These are phyloP conservation scores for Bacidia gigantensis DNA, from an alignment of 495 filamentous ascomycete species.

Conservation along the genomic window DNA sequence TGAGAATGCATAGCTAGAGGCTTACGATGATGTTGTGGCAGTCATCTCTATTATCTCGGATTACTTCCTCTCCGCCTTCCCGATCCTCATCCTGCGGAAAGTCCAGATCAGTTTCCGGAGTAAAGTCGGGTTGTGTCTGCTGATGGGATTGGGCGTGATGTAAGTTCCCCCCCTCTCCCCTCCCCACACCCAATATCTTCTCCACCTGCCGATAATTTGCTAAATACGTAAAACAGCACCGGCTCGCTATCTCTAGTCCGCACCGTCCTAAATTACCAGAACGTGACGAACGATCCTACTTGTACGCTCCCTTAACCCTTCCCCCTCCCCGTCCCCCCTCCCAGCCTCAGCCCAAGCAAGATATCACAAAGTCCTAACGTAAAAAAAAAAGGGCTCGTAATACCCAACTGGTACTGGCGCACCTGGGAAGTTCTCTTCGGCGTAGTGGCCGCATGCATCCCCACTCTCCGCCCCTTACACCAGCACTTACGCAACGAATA, in stretches of 20 bases:
- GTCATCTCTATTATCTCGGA: conserved; percentile 19
- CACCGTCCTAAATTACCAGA: conserved; percentile 14
- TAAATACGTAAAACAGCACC: not conserved
- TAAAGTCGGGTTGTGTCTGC: conserved; percentile 23
- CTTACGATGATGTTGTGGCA: not conserved
- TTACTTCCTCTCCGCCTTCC: conserved; percentile 24
- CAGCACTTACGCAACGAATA: not conserved
- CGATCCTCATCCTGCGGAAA: conserved; percentile 25
- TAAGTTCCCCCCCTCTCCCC: not conserved
- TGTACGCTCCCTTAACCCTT: not conserved
- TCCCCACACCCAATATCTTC: too few relatives aligned
- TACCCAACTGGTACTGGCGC: conserved; percentile 14
- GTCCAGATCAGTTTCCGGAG: conserved; percentile 19
- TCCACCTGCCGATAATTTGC: too few relatives aligned
- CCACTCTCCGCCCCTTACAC: conserved; percentile 1
- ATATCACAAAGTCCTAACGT: too few relatives aligned
- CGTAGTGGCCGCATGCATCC: conserved; percentile 3
- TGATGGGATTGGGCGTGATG: conserved; percentile 28
- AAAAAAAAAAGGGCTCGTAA: not conserved
- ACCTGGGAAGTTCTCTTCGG: conserved; percentile 9
- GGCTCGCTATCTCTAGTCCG: conserved; percentile 8
- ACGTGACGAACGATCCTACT: conserved; percentile 6
- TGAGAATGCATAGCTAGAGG: not conserved
- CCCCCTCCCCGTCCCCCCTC: too few relatives aligned
- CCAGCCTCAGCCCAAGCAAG: too few relatives aligned